Evolutionary conservation across 164 flowering plant species (phyloP).

Genomic region (Kalanchoe fedtschenkoi): DNA sequence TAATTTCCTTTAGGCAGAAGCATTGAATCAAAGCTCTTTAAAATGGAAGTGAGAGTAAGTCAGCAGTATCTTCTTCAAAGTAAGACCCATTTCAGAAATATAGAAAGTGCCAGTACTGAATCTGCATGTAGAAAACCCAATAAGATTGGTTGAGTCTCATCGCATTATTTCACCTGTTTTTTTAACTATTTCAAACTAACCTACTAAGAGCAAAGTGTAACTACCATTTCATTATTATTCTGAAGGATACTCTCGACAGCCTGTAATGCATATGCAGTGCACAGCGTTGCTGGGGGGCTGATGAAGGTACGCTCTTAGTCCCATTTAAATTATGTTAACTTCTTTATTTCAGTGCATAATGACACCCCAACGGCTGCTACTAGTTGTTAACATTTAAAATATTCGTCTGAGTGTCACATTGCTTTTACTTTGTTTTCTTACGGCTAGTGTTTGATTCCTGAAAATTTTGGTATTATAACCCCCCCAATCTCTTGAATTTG

Average conservation of each 20-base stretch:
- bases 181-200: too few species aligned
- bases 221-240: not conserved
- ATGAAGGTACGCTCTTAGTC: not conserved
- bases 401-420: not conserved
- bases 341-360: not conserved
- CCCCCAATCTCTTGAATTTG: not conserved
- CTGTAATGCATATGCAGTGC: not conserved
- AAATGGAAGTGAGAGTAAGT: slow-evolving; percentile 1
- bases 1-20: not conserved
- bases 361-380: slow-evolving; percentile 3
- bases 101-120: not conserved
- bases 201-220: not conserved
- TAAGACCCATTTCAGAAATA: not conserved
- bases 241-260: not conserved
- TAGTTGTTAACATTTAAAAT: not conserved
- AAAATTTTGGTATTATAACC: not conserved
- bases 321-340: not conserved
- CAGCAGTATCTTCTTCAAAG: not conserved
- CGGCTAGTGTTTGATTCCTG: not conserved
- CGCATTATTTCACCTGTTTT: not conserved
- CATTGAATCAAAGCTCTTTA: not conserved
- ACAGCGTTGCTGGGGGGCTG: not conserved
- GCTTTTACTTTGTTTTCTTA: not conserved
- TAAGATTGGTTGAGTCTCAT: not conserved
- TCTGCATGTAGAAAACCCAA: not conserved